Evolutionary conservation across 2,329 filamentous ascomycete genomes (phyloP).

Genomic region (Paraphaeosphaeria sporulosa): DNA sequence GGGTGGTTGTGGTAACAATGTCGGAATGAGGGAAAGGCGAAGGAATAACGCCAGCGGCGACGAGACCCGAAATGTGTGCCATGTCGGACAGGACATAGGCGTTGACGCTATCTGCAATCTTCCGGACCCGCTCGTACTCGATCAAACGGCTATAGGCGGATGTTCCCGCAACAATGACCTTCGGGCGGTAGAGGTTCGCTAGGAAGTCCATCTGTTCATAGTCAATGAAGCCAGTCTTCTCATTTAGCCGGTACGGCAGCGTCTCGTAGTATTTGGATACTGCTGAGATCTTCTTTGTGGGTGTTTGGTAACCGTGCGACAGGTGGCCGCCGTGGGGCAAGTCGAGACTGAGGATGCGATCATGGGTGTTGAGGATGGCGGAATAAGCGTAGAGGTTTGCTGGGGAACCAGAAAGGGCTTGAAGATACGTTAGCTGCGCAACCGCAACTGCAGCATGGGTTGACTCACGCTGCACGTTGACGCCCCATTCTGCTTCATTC

Average conservation of each 20-base stretch:
- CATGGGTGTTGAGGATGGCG: conserved; percentile 88
- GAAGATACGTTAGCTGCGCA: conserved; percentile 22
- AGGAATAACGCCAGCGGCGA: conserved; percentile 91
- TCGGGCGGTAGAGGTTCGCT: conserved; percentile 90
- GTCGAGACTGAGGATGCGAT: conserved; percentile 95
- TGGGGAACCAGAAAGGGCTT: conserved; percentile 80
- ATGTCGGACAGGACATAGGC: conserved; percentile 97
- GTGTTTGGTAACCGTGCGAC: conserved; percentile 96
- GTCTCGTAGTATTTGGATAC: conserved; percentile 99
- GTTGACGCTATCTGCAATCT: conserved; percentile 91
- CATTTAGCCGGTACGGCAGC: conserved; percentile 90
- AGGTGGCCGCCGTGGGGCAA: conserved; percentile 95
- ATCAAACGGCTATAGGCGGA: conserved; percentile 98
- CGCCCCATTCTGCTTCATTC: conserved; percentile 90
- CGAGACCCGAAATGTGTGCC: conserved; percentile 97
- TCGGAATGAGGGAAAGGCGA: conserved; percentile 93
- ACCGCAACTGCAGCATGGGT: background rate
- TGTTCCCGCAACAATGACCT: conserved; percentile 94
- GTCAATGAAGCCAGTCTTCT: conserved; percentile 94
- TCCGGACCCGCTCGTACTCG: conserved; percentile 94
- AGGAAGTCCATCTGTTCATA: conserved; percentile 93
- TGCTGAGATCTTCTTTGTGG: conserved; percentile 82
- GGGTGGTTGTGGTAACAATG: conserved; percentile 96
- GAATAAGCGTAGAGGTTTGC: conserved; percentile 88
- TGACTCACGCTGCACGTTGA: conserved; percentile 86